Evolutionary conservation across 306 rosid species (phyloP).

Genomic region (Argentina anserina): DNA sequence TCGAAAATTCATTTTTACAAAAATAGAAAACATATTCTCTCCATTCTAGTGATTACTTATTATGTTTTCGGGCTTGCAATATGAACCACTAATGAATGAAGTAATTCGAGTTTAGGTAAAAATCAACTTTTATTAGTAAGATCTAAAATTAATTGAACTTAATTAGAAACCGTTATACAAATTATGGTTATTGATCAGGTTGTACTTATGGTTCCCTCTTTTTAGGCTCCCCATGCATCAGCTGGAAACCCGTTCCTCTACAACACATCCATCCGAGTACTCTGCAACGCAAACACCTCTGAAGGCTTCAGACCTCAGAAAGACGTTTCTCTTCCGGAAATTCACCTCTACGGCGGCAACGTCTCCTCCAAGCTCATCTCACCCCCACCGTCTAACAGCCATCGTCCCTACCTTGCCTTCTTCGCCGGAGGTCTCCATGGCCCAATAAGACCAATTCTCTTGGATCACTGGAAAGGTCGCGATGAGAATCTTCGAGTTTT

Average conservation of each 20-base stretch:
- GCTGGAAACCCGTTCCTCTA: slow-evolving; percentile 54
- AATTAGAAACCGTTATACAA: neutral
- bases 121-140: no score
- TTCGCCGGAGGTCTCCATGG: slow-evolving; percentile 88
- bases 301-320: slow-evolving; percentile 87
- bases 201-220: neutral
- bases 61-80: neutral
- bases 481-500: slow-evolving; percentile 44
- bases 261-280: slow-evolving; percentile 69
- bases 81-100: no score
- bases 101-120: no score
- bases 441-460: slow-evolving; percentile 58
- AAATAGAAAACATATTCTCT: neutral
- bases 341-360: slow-evolving; percentile 56
- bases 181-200: neutral
- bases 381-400: slow-evolving; percentile 32
- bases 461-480: slow-evolving; percentile 53
- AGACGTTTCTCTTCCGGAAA: slow-evolving; percentile 79
- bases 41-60: neutral
- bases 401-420: slow-evolving; percentile 59
- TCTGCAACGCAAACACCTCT: slow-evolving; percentile 84
- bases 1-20: neutral
- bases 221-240: slow-evolving; percentile 47
- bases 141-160: neutral
- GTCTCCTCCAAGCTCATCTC: slow-evolving; percentile 49